phyloP scores from a whole-genome alignment of 352 stramenopile species.

The Globisporangium alternatum region DNA sequence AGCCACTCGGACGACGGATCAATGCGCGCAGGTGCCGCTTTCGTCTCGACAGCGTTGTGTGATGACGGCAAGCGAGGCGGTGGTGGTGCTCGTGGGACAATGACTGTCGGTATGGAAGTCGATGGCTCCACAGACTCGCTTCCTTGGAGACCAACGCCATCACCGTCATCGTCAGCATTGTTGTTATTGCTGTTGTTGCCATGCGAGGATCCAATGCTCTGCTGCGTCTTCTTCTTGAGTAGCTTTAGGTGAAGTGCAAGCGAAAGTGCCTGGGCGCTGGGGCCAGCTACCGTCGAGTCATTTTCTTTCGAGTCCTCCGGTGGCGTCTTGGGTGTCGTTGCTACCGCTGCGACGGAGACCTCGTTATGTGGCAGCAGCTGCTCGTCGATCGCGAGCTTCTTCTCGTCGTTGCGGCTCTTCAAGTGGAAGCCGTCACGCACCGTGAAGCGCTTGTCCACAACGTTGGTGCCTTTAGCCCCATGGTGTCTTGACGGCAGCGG shows the following conservation, averaged over 20 bases:
- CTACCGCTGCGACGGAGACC: background rate
- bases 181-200: background rate
- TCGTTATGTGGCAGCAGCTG: conserved; percentile 19
- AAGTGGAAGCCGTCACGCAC: conserved; percentile 75
- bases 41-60: conserved; percentile 18
- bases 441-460: conserved; percentile 44
- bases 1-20: conserved; percentile 52
- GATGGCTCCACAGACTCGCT: background rate
- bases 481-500: conserved; percentile 1
- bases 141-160: too few species aligned
- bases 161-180: background rate
- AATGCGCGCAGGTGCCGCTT: conserved; percentile 22
- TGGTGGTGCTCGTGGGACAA: background rate
- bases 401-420: conserved; percentile 52
- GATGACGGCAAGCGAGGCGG: background rate
- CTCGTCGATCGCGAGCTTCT: conserved; percentile 37
- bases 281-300: background rate
- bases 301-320: background rate
- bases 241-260: conserved; percentile 5
- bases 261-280: background rate
- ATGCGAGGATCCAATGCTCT: background rate
- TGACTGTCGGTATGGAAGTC: background rate
- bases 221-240: background rate
- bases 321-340: background rate
- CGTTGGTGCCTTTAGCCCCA: background rate